These are phyloP conservation scores for Rhinocladiella mackenziei DNA, from an alignment of 2,329 filamentous ascomycete species.

Conservation along the genomic window DNA sequence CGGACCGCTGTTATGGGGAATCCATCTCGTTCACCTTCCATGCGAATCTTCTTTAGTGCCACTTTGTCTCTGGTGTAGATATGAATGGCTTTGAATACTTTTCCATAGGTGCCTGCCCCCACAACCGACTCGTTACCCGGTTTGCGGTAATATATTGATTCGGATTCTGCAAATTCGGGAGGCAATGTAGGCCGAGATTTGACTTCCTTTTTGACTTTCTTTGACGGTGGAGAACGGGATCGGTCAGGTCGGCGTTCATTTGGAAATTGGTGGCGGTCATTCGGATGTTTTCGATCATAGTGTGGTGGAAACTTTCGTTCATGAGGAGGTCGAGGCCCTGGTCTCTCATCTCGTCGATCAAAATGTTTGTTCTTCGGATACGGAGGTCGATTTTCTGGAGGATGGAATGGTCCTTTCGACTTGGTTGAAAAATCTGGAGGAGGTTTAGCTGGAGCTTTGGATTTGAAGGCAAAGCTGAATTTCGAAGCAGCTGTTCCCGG, in stretches of 20 bases:
- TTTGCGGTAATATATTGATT: slow-evolving; percentile 91
- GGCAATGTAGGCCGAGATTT: slow-evolving; percentile 69
- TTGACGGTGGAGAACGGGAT: slow-evolving; percentile 53
- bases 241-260: slow-evolving; percentile 48
- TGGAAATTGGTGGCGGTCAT: slow-evolving; percentile 31
- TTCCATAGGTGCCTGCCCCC: slow-evolving; percentile 91
- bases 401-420: slow-evolving; percentile 39
- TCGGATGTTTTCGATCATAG: slow-evolving; percentile 38
- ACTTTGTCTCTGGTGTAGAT: slow-evolving; percentile 84
- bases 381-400: slow-evolving; percentile 35
- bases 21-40: slow-evolving; percentile 88
- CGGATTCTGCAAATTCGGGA: slow-evolving; percentile 69
- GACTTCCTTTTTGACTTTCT: slow-evolving; percentile 63
- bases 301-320: slow-evolving; percentile 33
- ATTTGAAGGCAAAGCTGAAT: slow-evolving; percentile 92
- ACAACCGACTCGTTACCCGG: slow-evolving; percentile 97
- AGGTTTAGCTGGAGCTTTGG: slow-evolving; percentile 58
- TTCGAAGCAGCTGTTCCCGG: slow-evolving; percentile 58
- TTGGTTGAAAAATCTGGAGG: slow-evolving; percentile 48
- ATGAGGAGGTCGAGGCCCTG: slow-evolving; percentile 33
- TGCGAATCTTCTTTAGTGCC: slow-evolving; percentile 83
- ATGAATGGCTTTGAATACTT: slow-evolving; percentile 90
- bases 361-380: slow-evolving; percentile 40
- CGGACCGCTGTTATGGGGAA: slow-evolving; percentile 88
- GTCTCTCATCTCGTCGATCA: slow-evolving; percentile 43